Evolutionary conservation across 1,284 basidiomycete genomes (phyloP).

Genomic region (Ceratobasidium sp.): DNA sequence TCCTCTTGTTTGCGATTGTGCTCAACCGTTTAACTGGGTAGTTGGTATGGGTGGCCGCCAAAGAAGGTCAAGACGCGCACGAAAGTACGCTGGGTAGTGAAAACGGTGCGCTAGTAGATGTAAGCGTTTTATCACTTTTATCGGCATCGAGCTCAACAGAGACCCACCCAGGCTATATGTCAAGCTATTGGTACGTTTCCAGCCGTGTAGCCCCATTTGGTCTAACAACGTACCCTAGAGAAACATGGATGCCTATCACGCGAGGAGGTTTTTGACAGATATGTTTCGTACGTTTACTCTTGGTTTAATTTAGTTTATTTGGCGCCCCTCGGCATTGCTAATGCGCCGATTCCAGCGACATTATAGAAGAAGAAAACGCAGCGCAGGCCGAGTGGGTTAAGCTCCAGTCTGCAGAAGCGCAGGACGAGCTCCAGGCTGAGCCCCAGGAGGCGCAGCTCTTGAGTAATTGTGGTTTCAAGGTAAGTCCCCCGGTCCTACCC

Average conservation of each 20-base stretch:
- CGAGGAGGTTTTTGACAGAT: neutral
- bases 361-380: neutral
- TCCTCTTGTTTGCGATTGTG: neutral
- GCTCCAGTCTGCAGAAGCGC: neutral
- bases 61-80: neutral
- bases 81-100: neutral
- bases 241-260: neutral
- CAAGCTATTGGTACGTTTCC: neutral
- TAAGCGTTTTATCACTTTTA: neutral
- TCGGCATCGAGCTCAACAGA: neutral
- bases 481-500: neutral
- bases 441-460: neutral
- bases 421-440: neutral
- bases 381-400: neutral
- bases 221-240: neutral
- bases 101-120: neutral
- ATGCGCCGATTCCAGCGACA: neutral
- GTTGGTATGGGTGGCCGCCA: constrained; percentile 6
- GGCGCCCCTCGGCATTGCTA: neutral
- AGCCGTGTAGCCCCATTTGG: too few relatives aligned
- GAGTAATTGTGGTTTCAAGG: neutral
- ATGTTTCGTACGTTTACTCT: neutral
- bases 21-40: neutral
- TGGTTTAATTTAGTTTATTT: neutral
- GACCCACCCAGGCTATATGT: neutral